Evolutionary conservation across 371 early-diverging fungal genomes (phyloP).

Genomic region (Syncephalastrum sp.): DNA sequence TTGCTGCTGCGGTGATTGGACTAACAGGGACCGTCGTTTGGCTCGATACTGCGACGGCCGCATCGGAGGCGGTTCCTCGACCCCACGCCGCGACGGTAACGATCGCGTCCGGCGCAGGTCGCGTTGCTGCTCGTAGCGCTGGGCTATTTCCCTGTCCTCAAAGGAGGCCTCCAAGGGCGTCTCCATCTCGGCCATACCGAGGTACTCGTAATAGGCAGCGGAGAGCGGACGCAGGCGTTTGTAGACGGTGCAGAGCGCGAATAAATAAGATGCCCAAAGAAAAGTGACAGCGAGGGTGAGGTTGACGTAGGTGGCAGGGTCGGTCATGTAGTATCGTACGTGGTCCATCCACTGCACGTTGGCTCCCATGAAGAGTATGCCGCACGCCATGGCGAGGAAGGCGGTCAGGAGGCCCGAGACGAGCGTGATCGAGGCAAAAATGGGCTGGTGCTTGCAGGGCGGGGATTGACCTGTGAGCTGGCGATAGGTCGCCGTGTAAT

Average conservation of each 20-base stretch:
- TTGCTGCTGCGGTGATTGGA: conserved; percentile 26
- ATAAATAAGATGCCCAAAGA: conserved; percentile 36
- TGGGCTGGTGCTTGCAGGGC: conserved; percentile 30
- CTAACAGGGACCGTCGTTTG: conserved; percentile 42
- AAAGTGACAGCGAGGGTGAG: conserved; percentile 32
- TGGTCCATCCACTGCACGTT: conserved; percentile 36
- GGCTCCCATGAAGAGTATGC: conserved; percentile 39
- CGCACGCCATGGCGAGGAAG: conserved; percentile 31
- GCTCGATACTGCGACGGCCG: conserved; percentile 48
- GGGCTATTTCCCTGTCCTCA: conserved; percentile 5
- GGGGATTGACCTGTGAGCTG: conserved; percentile 15
- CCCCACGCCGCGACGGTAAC: conserved; percentile 10
- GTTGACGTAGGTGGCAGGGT: conserved; percentile 39
- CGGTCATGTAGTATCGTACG: conserved; percentile 33
- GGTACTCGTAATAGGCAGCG: conserved; percentile 52
- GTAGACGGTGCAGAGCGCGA: conserved; percentile 68
- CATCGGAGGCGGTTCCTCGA: conserved; percentile 26
- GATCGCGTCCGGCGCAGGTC: conserved; percentile 15
- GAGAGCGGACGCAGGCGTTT: conserved; percentile 77
- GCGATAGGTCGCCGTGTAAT: conserved; percentile 13
- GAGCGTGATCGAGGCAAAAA: conserved; percentile 38
- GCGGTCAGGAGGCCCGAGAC: conserved; percentile 29
- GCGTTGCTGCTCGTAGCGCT: conserved; percentile 16
- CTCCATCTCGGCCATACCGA: conserved; percentile 19
- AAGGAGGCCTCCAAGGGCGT: neutral